Percentiles rank a stretch among this genome's conserved stretches.
phyloP scores from a whole-genome alignment of 441 rosid genomes.

The Pelargonium australe region DNA sequence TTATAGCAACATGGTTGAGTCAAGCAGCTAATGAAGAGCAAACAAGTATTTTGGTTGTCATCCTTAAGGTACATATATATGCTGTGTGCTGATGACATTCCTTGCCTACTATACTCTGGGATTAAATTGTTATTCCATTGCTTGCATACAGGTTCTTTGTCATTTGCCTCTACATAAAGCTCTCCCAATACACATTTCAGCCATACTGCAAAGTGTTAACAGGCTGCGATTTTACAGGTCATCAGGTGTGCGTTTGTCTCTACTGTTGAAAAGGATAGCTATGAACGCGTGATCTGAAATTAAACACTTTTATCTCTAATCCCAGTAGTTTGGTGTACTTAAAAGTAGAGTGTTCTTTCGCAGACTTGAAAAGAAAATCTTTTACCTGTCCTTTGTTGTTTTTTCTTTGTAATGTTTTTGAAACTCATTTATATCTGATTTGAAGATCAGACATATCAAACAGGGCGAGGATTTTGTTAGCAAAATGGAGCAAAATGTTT shows the following conservation, averaged over 20 bases:
- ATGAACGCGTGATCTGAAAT: neutral
- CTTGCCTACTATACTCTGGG: conserved; percentile 11
- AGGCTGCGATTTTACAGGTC: conserved; percentile 65
- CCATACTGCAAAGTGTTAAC: conserved; percentile 85
- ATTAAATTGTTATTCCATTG: conserved; percentile 16
- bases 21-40: conserved; percentile 88
- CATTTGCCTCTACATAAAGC: conserved; percentile 91
- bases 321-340: neutral
- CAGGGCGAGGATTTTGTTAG: conserved; percentile 88
- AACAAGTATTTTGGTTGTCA: conserved; percentile 61
- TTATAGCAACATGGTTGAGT: conserved; percentile 89
- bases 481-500: conserved; percentile 90
- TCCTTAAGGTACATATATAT: conserved; percentile 49
- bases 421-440: conserved; percentile 80
- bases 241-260: conserved; percentile 61
- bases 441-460: conserved; percentile 99
- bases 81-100: neutral
- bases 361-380: neutral
- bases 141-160: conserved; percentile 62
- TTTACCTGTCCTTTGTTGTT: conserved; percentile 8
- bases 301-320: neutral
- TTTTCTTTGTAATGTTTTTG: conserved; percentile 32
- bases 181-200: conserved; percentile 84
- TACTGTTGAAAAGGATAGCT: neutral
- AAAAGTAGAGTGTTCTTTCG: neutral